Evolutionary conservation across 345 rosid genomes (phyloP).

Genomic region (Adansonia digitata): DNA sequence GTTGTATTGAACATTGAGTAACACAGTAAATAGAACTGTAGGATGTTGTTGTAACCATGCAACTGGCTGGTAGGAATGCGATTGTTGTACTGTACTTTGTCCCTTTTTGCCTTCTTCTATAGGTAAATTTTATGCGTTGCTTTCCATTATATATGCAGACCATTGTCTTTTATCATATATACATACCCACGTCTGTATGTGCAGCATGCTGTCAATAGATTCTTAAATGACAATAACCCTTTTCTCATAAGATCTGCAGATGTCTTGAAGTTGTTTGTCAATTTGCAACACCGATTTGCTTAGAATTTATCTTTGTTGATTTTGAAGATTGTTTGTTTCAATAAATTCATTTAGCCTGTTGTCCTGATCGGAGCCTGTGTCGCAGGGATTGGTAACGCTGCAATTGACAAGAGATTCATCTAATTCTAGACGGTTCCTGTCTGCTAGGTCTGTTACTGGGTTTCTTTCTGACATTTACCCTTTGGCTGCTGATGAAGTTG

Average conservation of each 20-base stretch:
- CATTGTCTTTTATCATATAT: not conserved
- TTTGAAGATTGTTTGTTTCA: not conserved
- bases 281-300: not conserved
- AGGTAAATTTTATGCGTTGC: not conserved
- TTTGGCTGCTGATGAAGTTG: slow-evolving; percentile 85
- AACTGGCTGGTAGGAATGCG: slow-evolving; percentile 59
- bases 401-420: slow-evolving; percentile 76
- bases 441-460: slow-evolving; percentile 89
- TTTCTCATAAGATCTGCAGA: not conserved
- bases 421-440: slow-evolving; percentile 59
- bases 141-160: too few relatives aligned
- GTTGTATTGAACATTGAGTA: not conserved
- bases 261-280: not conserved
- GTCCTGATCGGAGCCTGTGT: not conserved
- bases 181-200: not conserved
- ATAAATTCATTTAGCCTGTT: not conserved
- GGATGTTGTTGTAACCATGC: slow-evolving; percentile 72
- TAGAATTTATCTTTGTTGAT: not conserved
- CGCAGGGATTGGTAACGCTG: slow-evolving; percentile 86
- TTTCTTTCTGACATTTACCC: slow-evolving; percentile 82
- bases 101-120: not conserved
- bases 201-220: not conserved
- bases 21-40: slow-evolving; percentile 15
- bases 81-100: slow-evolving; percentile 25
- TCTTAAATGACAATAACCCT: not conserved